These are phyloP conservation scores for Aspergillus panamensis DNA, from an alignment of 495 filamentous ascomycete species.

Conservation along the genomic window DNA sequence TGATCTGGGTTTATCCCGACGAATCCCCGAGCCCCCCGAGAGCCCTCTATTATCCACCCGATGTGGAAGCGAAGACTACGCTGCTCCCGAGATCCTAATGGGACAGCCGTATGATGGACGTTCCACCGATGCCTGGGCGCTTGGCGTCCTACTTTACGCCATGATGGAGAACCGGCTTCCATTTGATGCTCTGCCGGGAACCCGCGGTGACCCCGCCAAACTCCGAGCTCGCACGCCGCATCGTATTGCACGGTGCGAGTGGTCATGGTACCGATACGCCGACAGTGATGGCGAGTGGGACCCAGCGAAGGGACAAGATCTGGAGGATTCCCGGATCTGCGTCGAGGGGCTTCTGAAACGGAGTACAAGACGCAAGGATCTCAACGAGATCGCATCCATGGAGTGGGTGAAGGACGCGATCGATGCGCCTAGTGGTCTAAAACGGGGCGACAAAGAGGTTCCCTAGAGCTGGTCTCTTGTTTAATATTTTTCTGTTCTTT, in stretches of 20 bases:
- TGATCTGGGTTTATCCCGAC: slow-evolving; percentile 85
- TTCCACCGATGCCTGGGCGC: slow-evolving; percentile 87
- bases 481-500: slow-evolving; percentile 13
- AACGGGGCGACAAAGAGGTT: slow-evolving; percentile 63
- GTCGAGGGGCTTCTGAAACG: slow-evolving; percentile 82
- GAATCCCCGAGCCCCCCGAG: slow-evolving; percentile 68
- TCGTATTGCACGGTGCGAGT: slow-evolving; percentile 90
- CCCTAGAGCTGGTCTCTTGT: slow-evolving; percentile 42
- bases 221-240: slow-evolving; percentile 77
- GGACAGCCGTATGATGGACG: slow-evolving; percentile 94
- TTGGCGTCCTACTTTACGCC: slow-evolving; percentile 90
- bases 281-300: slow-evolving; percentile 72
- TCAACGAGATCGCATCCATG: slow-evolving; percentile 65
- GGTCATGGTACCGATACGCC: slow-evolving; percentile 85
- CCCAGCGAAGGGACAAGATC: slow-evolving; percentile 51
- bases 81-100: slow-evolving; percentile 92
- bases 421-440: slow-evolving; percentile 64
- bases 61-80: slow-evolving; percentile 96
- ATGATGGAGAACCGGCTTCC: slow-evolving; percentile 88
- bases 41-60: slow-evolving; percentile 75
- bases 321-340: slow-evolving; percentile 70
- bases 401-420: slow-evolving; percentile 78
- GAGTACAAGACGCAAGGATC: slow-evolving; percentile 65
- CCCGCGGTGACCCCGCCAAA: slow-evolving; percentile 62
- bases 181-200: slow-evolving; percentile 80